Base-by-base conservation (phyloP, 2,329 filamentous ascomycete species). In the Aspergillus uvarum region DNA sequence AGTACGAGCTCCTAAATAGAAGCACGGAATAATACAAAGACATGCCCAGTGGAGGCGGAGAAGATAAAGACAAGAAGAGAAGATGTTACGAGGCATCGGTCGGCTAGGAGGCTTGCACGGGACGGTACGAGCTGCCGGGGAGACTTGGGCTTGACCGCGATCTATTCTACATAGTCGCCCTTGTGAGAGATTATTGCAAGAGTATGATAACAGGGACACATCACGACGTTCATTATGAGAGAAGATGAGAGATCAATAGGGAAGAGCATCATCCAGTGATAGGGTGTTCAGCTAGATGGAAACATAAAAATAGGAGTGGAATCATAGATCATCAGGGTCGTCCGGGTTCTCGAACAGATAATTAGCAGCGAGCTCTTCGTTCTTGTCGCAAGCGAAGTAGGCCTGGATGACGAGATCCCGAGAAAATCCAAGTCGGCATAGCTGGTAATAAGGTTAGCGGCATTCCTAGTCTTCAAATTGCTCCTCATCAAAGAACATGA, bases 341-440 rank as follows among this genome's bases (percentile, higher is more conserved):
- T 96, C 92, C 10, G 93, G 93, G 79, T 98, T 92, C 70, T 99
- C 95, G 74, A 99, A 99, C 61, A 99, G 83, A 78, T 97, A 98
- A 80, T 99, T 99, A 65, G 95, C 95, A 0, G 95, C 95, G 54
- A 99, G 84, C 79, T 99, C 95, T 80, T 99, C 95, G 77, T 99
- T 98, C 85, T 98, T 99, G 79, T 99, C 95, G 77, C 95, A 99
- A 35, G 95, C 95, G 75, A 99, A 99, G 80, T 98, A 99, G 26
- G 95, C 95, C 80, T 99, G 94, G 67, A 98, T 96, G 54, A 95
- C 95, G 69, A 92, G 87, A 69, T 98, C 92, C 61, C 93, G 88
- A 70, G 94, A 88, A 75, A 99, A 99, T 38, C 95, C 95, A 49
- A 99, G 87, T 65, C 90, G 89, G 80, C 92, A 96, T 72, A 99